Percentiles rank a stretch among this genome's conserved stretches.
Conservation (phyloP, 139 green algal species). For the Closterium sp. region DNA sequence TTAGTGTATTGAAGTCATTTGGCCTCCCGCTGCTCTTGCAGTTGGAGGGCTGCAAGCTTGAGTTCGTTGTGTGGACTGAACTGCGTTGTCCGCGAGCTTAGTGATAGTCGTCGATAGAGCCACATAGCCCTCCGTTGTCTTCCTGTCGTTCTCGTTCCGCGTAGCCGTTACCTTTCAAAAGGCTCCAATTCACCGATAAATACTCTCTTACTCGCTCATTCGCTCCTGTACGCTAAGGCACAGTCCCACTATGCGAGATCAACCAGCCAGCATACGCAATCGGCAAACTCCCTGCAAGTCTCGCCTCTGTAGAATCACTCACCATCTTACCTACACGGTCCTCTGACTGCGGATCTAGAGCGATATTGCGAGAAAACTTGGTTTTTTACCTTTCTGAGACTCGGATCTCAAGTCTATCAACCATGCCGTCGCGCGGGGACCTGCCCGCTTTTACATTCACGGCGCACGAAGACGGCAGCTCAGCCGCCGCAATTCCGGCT, state of each 20-base stretch:
- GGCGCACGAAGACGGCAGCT: not conserved
- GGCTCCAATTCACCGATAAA: no score
- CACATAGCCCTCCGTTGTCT: no score
- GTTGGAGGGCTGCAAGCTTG: not conserved
- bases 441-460: not conserved
- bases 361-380: not conserved
- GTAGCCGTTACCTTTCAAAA: no score
- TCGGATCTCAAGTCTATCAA: not conserved
- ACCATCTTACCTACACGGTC: not conserved
- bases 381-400: not conserved
- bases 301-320: not conserved
- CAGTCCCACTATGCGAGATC: not conserved
- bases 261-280: not conserved
- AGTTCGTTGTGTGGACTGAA: not conserved
- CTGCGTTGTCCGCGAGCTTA: no score
- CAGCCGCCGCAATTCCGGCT: not conserved
- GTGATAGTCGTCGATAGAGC: no score
- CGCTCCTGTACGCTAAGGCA: not conserved
- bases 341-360: not conserved
- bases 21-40: not conserved
- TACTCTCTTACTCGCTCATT: not conserved
- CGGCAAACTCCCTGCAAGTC: not conserved
- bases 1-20: not conserved
- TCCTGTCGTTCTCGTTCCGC: no score
- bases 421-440: not conserved